These are phyloP conservation scores for Phanerochaete sordida DNA, from an alignment of 768 basidiomycete genomes.

Conservation along the genomic window DNA sequence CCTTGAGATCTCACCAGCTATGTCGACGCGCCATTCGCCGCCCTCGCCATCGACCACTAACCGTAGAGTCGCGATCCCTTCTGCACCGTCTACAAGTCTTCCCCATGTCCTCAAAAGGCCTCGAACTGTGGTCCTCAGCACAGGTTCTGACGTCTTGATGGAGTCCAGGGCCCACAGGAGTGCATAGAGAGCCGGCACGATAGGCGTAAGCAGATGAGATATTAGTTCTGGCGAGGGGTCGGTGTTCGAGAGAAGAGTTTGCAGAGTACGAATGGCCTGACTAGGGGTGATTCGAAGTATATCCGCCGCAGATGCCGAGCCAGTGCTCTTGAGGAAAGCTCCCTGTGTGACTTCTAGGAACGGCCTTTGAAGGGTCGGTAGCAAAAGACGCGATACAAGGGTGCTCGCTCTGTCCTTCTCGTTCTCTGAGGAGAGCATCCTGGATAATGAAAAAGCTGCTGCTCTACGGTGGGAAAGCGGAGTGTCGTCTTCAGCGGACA, in stretches of 20 bases:
- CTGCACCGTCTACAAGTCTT: slow-evolving; percentile 49
- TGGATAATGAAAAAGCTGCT: slow-evolving; percentile 65
- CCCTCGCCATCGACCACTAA: slow-evolving; percentile 49
- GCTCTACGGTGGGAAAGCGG: slow-evolving; percentile 51
- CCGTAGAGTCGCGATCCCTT: slow-evolving; percentile 58
- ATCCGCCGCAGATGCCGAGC: not conserved
- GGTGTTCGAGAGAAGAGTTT: slow-evolving; percentile 62
- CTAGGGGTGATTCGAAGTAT: slow-evolving; percentile 22
- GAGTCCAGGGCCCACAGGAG: slow-evolving; percentile 52
- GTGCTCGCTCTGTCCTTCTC: slow-evolving; percentile 20
- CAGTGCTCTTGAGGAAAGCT: not conserved
- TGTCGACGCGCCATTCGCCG: slow-evolving; percentile 52
- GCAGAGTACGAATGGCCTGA: slow-evolving; percentile 46
- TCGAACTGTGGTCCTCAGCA: slow-evolving; percentile 52
- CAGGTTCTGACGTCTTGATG: slow-evolving; percentile 60
- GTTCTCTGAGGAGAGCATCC: slow-evolving; percentile 47
- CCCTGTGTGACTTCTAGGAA: slow-evolving; percentile 29
- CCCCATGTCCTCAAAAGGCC: slow-evolving; percentile 76
- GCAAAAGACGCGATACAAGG: slow-evolving; percentile 34
- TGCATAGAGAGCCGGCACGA: slow-evolving; percentile 64
- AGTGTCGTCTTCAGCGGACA: slow-evolving; percentile 33
- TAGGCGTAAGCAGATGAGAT: slow-evolving; percentile 60
- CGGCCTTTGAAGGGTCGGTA: slow-evolving; percentile 51
- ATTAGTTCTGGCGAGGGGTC: slow-evolving; percentile 76
- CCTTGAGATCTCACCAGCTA: slow-evolving; percentile 48